phyloP scores from a whole-genome alignment of 148 eudicot species.

The Chenopodium quinoa region DNA sequence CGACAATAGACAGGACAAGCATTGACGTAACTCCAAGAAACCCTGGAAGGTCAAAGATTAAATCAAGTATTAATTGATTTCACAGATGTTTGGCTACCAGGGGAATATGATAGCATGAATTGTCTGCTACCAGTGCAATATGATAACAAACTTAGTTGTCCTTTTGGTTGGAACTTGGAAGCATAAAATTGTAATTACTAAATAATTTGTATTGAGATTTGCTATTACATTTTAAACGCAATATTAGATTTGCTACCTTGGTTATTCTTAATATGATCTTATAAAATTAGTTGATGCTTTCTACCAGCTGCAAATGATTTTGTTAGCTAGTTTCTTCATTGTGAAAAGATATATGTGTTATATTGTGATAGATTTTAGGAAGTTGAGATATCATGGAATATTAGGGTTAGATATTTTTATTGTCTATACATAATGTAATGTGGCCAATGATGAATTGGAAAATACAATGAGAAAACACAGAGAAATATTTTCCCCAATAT shows the following conservation, averaged over 20 bases:
- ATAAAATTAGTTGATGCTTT: background rate
- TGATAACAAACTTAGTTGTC: background rate
- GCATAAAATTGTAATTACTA: background rate
- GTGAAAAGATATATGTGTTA: no score
- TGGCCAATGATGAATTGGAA: no score
- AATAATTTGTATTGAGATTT: background rate
- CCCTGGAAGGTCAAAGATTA: slow-evolving; percentile 17
- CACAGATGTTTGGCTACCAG: background rate
- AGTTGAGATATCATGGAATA: no score
- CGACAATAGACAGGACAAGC: slow-evolving; percentile 22
- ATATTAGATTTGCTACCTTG: no score
- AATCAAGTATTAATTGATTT: background rate
- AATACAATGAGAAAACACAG: no score
- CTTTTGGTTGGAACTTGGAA: background rate
- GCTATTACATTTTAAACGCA: background rate
- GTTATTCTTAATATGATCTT: background rate
- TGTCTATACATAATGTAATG: no score
- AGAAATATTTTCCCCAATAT: no score
- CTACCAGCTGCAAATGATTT: background rate
- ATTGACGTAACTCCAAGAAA: slow-evolving; percentile 32
- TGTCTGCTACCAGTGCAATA: background rate
- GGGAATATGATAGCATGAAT: background rate
- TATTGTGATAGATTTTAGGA: no score
- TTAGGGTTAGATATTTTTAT: no score
- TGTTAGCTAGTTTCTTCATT: background rate